phyloP scores from a whole-genome alignment of 108 stramenopile species.

The Cafeteria roenbergensis region DNA sequence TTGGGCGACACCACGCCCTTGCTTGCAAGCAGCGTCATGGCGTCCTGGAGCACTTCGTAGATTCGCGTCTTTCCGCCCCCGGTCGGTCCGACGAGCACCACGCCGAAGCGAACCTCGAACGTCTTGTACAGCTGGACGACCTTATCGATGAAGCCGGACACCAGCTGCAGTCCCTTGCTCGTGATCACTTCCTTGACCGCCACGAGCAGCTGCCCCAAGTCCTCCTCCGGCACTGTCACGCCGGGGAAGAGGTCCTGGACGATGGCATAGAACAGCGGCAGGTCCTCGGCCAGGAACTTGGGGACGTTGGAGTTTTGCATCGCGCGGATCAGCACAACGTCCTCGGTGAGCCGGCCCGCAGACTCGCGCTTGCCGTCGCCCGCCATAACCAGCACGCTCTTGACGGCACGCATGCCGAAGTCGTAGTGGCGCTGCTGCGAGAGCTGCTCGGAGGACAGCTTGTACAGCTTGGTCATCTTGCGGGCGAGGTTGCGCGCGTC shows the following conservation, averaged over 20 bases:
- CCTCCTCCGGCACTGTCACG: constrained; percentile 38
- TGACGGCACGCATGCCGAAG: constrained; percentile 51
- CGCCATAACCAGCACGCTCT: constrained; percentile 44
- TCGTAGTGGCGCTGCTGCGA: constrained; percentile 58
- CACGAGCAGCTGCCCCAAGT: constrained; percentile 45
- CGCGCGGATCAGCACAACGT: constrained; percentile 47
- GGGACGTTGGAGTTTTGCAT: constrained; percentile 50
- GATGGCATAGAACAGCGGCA: constrained; percentile 50
- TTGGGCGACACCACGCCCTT: constrained; percentile 28
- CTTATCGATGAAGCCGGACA: constrained; percentile 46
- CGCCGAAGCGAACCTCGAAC: constrained; percentile 57
- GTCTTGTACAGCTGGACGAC: constrained; percentile 56
- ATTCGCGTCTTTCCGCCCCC: constrained; percentile 51
- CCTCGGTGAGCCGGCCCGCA: constrained; percentile 41
- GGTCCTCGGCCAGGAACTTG: constrained; percentile 52
- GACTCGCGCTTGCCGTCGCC: constrained; percentile 33
- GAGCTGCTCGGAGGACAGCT: constrained; percentile 51
- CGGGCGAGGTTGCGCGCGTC: constrained; percentile 52
- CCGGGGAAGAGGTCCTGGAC: constrained; percentile 50
- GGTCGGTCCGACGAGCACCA: constrained; percentile 50
- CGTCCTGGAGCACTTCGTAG: constrained; percentile 38
- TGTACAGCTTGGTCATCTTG: constrained; percentile 57
- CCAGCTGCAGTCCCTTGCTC: constrained; percentile 20
- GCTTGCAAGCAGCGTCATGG: constrained; percentile 40
- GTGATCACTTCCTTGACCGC: constrained; percentile 18